phyloP scores from a whole-genome alignment of 441 rosid genomes.

The Pelargonium myrrhifolium region DNA sequence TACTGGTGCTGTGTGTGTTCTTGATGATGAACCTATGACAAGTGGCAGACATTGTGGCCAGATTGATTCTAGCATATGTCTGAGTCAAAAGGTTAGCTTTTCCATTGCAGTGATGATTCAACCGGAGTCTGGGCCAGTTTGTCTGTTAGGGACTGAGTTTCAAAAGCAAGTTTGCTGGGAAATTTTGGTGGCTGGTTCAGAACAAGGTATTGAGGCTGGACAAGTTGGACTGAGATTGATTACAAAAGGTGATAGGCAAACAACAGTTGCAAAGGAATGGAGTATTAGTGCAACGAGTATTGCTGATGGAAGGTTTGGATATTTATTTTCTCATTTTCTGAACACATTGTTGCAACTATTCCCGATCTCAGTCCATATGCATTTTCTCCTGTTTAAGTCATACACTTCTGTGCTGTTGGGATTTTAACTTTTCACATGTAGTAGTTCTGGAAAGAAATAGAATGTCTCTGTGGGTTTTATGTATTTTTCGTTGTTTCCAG shows the following conservation, averaged over 20 bases:
- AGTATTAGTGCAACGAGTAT: slow-evolving; percentile 95
- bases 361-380: neutral
- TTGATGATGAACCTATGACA: slow-evolving; percentile 93
- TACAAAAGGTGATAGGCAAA: slow-evolving; percentile 89
- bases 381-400: neutral
- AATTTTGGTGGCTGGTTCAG: slow-evolving; percentile 98
- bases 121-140: slow-evolving; percentile 99
- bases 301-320: slow-evolving; percentile 93
- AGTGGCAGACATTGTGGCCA: slow-evolving; percentile 88
- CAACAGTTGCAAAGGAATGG: slow-evolving; percentile 93
- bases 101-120: slow-evolving; percentile 92
- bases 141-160: slow-evolving; percentile 94
- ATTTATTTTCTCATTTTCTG: slow-evolving; percentile 19
- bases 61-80: slow-evolving; percentile 71
- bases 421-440: slow-evolving; percentile 9
- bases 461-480: neutral
- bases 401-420: neutral
- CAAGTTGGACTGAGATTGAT: slow-evolving; percentile 96
- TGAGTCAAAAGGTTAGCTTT: slow-evolving; percentile 81
- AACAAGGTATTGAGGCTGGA: slow-evolving; percentile 99
- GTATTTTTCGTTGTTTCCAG: neutral
- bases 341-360: slow-evolving; percentile 10
- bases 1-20: slow-evolving; percentile 80
- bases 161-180: slow-evolving; percentile 97
- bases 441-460: neutral